Evolutionary conservation across 2,329 filamentous ascomycete species (phyloP).

Genomic region (Monilinia laxa): DNA sequence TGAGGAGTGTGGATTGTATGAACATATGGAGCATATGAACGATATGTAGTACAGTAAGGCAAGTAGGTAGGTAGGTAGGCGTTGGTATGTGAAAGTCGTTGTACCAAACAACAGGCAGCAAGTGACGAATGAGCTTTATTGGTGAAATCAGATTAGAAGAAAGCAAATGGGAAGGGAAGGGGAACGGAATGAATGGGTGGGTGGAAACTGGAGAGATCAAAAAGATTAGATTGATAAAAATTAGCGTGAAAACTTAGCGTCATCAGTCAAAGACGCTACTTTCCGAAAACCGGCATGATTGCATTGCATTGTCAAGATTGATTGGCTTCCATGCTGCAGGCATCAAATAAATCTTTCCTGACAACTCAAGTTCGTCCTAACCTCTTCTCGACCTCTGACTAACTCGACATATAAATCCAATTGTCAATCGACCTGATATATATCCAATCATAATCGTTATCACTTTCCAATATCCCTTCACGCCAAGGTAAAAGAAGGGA

Average conservation of each 20-base stretch:
- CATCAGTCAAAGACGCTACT: neutral
- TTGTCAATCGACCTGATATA: neutral
- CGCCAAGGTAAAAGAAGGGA: slow-evolving; percentile 6
- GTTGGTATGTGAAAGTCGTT: neutral
- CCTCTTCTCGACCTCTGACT: neutral
- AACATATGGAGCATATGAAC: too few relatives aligned
- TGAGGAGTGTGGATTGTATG: neutral
- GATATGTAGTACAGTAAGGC: too few relatives aligned
- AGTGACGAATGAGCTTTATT: slow-evolving; percentile 10
- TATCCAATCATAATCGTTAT: slow-evolving; percentile 5
- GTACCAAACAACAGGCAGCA: neutral
- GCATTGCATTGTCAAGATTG: neutral
- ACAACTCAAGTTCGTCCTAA: neutral
- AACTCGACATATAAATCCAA: slow-evolving; percentile 1
- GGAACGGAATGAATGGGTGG: neutral
- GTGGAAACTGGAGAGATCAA: slow-evolving; percentile 16
- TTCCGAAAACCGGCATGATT: slow-evolving; percentile 19
- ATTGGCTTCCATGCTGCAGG: slow-evolving; percentile 8
- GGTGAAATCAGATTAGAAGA: slow-evolving; percentile 4
- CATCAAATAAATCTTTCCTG: neutral
- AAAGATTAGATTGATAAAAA: slow-evolving; percentile 26
- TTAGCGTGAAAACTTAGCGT: slow-evolving; percentile 21
- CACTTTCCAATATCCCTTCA: neutral
- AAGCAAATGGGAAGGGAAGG: neutral
- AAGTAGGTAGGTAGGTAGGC: too few relatives aligned